A percentile compares a stretch with the other conserved stretches of the same genome.
These are phyloP conservation scores for Nannizzia gypsea DNA, from an alignment of 2,329 filamentous ascomycete genomes.

Conservation along the genomic window DNA sequence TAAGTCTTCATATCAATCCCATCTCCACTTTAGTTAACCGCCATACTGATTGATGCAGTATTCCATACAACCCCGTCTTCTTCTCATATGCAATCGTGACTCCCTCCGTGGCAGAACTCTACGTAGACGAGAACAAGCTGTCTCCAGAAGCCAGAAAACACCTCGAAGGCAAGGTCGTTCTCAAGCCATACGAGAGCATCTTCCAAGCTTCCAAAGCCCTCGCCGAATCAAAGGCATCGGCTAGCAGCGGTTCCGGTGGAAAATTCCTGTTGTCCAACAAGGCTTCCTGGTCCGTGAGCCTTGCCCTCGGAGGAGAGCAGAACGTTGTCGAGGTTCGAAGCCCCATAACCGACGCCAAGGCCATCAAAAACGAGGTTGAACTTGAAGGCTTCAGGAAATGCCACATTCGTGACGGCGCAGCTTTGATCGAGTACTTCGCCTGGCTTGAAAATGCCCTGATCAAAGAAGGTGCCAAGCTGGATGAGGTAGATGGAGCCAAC, in stretches of 20 bases:
- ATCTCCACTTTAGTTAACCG: neutral
- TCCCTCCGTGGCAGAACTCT: slow-evolving; percentile 61
- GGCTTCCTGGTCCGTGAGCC: slow-evolving; percentile 84
- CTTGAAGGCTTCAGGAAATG: slow-evolving; percentile 87
- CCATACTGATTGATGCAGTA: slow-evolving; percentile 36
- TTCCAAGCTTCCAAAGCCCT: slow-evolving; percentile 65
- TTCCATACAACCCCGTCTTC: slow-evolving; percentile 96
- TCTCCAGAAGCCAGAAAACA: slow-evolving; percentile 56
- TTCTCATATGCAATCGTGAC: slow-evolving; percentile 93
- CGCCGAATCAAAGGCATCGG: slow-evolving; percentile 34
- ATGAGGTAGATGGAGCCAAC: slow-evolving; percentile 85
- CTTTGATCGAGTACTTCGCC: slow-evolving; percentile 82
- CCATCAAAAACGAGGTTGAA: slow-evolving; percentile 84
- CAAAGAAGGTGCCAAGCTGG: slow-evolving; percentile 58
- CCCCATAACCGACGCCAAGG: slow-evolving; percentile 80
- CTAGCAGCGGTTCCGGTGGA: slow-evolving; percentile 22
- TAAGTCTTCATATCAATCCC: slow-evolving; percentile 23
- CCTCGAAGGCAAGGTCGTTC: slow-evolving; percentile 54
- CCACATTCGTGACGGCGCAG: slow-evolving; percentile 85
- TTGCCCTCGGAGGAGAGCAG: slow-evolving; percentile 72
- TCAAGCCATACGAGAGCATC: slow-evolving; percentile 73
- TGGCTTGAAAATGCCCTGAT: slow-evolving; percentile 88
- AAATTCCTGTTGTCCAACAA: slow-evolving; percentile 82
- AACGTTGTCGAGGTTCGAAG: slow-evolving; percentile 78
- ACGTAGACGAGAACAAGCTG: slow-evolving; percentile 71